A percentile compares a stretch with the other conserved stretches of the same genome.
Conservation (phyloP, 2,329 filamentous ascomycete species). For the Hypoxylon sp. region DNA sequence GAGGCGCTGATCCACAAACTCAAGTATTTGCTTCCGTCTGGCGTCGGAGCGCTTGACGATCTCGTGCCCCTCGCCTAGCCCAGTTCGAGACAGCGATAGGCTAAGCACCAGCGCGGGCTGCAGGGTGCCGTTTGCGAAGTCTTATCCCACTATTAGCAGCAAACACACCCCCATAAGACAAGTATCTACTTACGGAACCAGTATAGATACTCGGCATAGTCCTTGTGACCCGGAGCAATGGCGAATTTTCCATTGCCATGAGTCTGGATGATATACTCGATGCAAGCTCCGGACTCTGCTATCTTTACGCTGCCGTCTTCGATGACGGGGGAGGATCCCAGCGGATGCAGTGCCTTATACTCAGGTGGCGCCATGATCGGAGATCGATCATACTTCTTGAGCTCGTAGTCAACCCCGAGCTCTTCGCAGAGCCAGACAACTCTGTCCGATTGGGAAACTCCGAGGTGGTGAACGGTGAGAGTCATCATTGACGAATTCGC, state of each 20-base stretch:
- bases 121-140: constrained; percentile 65
- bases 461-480: constrained; percentile 63
- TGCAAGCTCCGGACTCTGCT: constrained; percentile 69
- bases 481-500: constrained; percentile 24
- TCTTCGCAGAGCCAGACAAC: constrained; percentile 75
- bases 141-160: constrained; percentile 32
- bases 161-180: neutral
- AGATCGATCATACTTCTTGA: constrained; percentile 49
- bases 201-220: constrained; percentile 72
- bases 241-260: constrained; percentile 64
- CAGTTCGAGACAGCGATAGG: constrained; percentile 55
- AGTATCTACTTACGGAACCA: constrained; percentile 62
- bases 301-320: constrained; percentile 67
- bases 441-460: constrained; percentile 72
- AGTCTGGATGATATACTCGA: constrained; percentile 71
- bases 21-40: constrained; percentile 56
- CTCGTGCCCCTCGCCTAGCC: constrained; percentile 47
- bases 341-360: constrained; percentile 60
- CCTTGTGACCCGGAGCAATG: constrained; percentile 58
- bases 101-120: constrained; percentile 55
- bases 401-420: constrained; percentile 65
- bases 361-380: constrained; percentile 53
- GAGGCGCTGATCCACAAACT: constrained; percentile 64
- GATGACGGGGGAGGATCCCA: constrained; percentile 71
- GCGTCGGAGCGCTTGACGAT: constrained; percentile 49